Evolutionary conservation across 2,329 filamentous ascomycete species (phyloP), one percentile per base, ranked within the genome.

Genomic region (Penicillium sp.): DNA sequence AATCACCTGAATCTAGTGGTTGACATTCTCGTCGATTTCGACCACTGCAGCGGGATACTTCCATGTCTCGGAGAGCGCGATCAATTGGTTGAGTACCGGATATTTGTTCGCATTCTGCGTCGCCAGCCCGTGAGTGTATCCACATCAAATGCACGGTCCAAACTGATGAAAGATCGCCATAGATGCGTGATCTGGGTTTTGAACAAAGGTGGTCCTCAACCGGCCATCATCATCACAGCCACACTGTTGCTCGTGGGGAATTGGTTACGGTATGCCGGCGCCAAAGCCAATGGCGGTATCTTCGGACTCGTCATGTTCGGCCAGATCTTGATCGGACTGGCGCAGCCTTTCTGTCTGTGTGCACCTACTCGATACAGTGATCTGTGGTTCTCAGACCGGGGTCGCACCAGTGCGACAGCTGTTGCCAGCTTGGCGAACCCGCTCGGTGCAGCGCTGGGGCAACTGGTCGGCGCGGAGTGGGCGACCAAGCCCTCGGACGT

Each of bases 21-120:
- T 96, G 52, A 92, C 88, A 5, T 95, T 88, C 64, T 84, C 89
- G 2, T 84, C 90, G 27, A 81, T 95, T 20, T 86, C 86, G 1
- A 76, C 76, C 22, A 78, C 82, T 14, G 76, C 86, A 1, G 79
- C 88, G 0, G 52, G 72, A 15, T 95, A 88, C 69, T 96, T 93
- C 59, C 51, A 69, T 35, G 85, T 89, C 9, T 75, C 74, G 22
- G 80, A 89, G 56, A 80, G 77, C 11, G 76, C 77, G 20, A 83
- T 96, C 66, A 96, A 96, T 66, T 96, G 92, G 92, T 74, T 95
- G 46, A 88, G 83, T 56, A 96, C 84, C 0, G 82, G 75, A 26
- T 95, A 93, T 60, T 72, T 95, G 32, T 90, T 96, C 60, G 73
- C 88, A 35, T 96, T 95, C 57, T 78, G 84, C 30, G 71, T 76